phyloP scores from a whole-genome alignment of 352 stramenopile genomes.

The Pseudoperonospora humuli region DNA sequence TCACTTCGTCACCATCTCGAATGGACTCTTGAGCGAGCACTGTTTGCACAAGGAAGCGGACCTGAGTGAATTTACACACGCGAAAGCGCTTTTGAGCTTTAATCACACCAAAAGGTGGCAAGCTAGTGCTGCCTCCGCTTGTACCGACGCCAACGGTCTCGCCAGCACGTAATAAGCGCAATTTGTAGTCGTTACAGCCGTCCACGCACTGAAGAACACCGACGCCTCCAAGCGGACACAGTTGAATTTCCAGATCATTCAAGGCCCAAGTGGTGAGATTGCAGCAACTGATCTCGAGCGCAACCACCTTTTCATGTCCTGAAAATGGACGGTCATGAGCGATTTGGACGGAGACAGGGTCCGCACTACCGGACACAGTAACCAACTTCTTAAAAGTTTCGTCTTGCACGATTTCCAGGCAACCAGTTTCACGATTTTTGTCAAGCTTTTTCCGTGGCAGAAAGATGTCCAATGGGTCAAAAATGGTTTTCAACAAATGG shows the following conservation, averaged over 20 bases:
- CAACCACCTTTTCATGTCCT: no score
- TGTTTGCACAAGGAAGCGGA: slow-evolving; percentile 50
- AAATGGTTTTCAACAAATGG: slow-evolving; percentile 21
- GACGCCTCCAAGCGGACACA: no score
- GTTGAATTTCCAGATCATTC: no score
- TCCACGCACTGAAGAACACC: slow-evolving; percentile 43
- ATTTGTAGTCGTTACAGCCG: slow-evolving; percentile 45
- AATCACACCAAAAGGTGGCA: slow-evolving; percentile 51
- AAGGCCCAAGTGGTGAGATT: no score
- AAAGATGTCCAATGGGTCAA: slow-evolving; percentile 35
- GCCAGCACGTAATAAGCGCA: slow-evolving; percentile 36
- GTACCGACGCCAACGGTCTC: slow-evolving; percentile 24
- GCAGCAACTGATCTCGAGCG: no score
- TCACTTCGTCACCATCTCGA: slow-evolving; percentile 15
- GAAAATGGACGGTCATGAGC: no score
- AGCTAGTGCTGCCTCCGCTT: slow-evolving; percentile 26
- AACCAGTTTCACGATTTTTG: no score
- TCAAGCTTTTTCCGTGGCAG: slow-evolving; percentile 21
- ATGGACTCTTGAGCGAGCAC: slow-evolving; percentile 36
- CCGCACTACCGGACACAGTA: no score
- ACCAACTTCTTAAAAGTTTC: no score
- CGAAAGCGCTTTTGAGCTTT: slow-evolving; percentile 62
- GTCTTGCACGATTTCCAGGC: no score
- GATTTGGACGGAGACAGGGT: no score
- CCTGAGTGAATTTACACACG: slow-evolving; percentile 48